Evolutionary conservation across 139 green algal genomes (phyloP).

Genomic region (Deuterostichococcus epilithicus): DNA sequence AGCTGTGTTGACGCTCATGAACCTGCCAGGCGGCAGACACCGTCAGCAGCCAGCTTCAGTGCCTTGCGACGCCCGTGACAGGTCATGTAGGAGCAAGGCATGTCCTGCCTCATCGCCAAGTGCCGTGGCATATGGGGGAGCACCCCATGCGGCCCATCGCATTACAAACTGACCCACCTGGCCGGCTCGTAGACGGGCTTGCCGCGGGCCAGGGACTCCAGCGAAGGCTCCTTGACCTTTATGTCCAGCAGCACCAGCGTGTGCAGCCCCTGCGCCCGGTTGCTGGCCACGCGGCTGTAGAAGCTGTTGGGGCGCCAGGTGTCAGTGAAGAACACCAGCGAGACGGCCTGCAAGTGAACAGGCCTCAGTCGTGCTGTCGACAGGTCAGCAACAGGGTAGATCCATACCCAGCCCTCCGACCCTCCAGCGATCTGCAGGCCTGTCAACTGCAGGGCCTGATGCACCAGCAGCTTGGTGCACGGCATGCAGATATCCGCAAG

Average conservation of each 20-base stretch:
- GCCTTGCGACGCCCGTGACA: too few species aligned
- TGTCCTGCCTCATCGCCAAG: background rate
- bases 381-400: too few species aligned
- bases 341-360: constrained; percentile 56
- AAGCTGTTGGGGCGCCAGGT: constrained; percentile 93
- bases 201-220: constrained; percentile 81
- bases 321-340: constrained; percentile 97
- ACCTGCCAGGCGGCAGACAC: background rate
- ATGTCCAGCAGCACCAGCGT: constrained; percentile 96
- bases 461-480: too few species aligned
- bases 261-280: constrained; percentile 75
- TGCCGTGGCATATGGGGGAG: background rate
- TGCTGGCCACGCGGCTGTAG: constrained; percentile 69
- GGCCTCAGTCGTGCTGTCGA: background rate
- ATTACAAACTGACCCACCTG: constrained; percentile 12
- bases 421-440: too few species aligned
- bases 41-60: background rate
- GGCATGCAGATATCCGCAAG: too few species aligned
- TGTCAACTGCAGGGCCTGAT: too few species aligned
- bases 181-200: constrained; percentile 30
- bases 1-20: constrained; percentile 57
- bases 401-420: too few species aligned
- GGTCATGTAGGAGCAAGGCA: too few species aligned
- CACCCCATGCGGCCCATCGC: background rate
- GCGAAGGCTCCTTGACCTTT: constrained; percentile 88